Evolutionary conservation across 1,139 yeast species (phyloP).

Genomic region (Spathaspora sp.): DNA sequence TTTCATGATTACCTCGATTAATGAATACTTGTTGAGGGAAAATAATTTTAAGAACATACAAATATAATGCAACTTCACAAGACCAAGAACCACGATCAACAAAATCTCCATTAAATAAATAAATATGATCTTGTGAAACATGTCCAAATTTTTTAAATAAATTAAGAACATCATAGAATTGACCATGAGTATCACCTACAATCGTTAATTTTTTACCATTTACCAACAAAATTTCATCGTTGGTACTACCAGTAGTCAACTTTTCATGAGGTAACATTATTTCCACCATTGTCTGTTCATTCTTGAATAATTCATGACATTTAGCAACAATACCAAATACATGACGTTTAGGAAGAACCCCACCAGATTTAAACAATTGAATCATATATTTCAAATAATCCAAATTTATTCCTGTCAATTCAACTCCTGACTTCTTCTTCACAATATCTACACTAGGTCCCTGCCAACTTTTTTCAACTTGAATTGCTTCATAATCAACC

Average conservation of each 20-base stretch:
- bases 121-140: conserved; percentile 67
- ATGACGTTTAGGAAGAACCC: conserved; percentile 73
- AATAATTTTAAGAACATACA: conserved; percentile 74
- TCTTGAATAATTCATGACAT: conserved; percentile 61
- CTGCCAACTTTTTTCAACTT: conserved; percentile 58
- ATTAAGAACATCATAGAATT: conserved; percentile 83
- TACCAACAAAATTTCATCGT: conserved; percentile 22
- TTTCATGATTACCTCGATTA: conserved; percentile 96
- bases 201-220: conserved; percentile 60
- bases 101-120: conserved; percentile 93
- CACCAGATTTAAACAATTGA: conserved; percentile 68
- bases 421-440: conserved; percentile 19
- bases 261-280: conserved; percentile 45
- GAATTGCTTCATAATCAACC: conserved; percentile 50
- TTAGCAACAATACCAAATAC: conserved; percentile 80
- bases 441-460: conserved; percentile 60
- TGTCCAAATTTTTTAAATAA: conserved; percentile 72
- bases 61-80: conserved; percentile 85
- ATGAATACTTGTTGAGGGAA: conserved; percentile 73
- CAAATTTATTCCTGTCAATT: conserved; percentile 34
- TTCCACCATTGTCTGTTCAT: conserved; percentile 79
- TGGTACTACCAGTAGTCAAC: conserved; percentile 11
- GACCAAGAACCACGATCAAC: conserved; percentile 99
- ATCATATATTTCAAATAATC: conserved; percentile 68
- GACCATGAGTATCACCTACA: conserved; percentile 99